These are phyloP conservation scores for Cyberlindnera maritima DNA, from an alignment of 805 yeast species.

Conservation along the genomic window DNA sequence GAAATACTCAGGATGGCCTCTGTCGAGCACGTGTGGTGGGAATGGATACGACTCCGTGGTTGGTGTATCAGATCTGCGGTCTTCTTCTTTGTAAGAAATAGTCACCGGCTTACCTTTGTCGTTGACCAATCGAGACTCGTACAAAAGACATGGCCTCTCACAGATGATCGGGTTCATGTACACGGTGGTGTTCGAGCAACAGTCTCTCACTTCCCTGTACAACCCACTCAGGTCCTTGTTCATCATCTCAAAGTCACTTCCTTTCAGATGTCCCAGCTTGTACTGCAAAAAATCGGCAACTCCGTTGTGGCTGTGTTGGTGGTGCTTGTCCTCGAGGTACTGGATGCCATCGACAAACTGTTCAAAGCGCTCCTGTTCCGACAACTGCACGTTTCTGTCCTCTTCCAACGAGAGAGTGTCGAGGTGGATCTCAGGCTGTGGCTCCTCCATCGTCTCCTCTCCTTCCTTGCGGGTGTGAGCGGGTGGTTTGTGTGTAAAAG, in stretches of 20 bases:
- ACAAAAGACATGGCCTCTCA: slow-evolving; percentile 20
- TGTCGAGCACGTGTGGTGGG: slow-evolving; percentile 18
- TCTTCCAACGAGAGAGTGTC: not conserved
- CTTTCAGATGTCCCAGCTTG: slow-evolving; percentile 23
- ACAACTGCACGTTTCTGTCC: not conserved
- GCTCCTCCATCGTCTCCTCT: not conserved
- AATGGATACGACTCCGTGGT: slow-evolving; percentile 24
- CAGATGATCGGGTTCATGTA: slow-evolving; percentile 22
- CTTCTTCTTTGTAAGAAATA: slow-evolving; percentile 21
- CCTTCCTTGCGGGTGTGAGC: no score
- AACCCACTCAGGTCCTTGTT: slow-evolving; percentile 14
- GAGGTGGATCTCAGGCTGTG: slow-evolving; percentile 5
- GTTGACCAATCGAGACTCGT: slow-evolving; percentile 22
- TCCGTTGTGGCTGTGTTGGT: slow-evolving; percentile 18
- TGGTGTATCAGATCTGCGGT: slow-evolving; percentile 16
- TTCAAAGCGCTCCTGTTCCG: slow-evolving; percentile 14
- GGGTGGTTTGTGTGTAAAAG: no score
- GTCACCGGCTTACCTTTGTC: slow-evolving; percentile 23
- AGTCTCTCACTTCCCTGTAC: slow-evolving; percentile 22
- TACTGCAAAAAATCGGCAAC: slow-evolving; percentile 22
- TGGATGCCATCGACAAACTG: slow-evolving; percentile 13
- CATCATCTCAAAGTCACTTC: slow-evolving; percentile 19
- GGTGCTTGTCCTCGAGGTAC: slow-evolving; percentile 10
- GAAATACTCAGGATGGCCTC: slow-evolving; percentile 20
- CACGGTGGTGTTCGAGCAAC: slow-evolving; percentile 20